Evolutionary conservation across 2,329 filamentous ascomycete species (phyloP), one percentile per base, ranked within the genome.

Genomic region (Metarhizium album): DNA sequence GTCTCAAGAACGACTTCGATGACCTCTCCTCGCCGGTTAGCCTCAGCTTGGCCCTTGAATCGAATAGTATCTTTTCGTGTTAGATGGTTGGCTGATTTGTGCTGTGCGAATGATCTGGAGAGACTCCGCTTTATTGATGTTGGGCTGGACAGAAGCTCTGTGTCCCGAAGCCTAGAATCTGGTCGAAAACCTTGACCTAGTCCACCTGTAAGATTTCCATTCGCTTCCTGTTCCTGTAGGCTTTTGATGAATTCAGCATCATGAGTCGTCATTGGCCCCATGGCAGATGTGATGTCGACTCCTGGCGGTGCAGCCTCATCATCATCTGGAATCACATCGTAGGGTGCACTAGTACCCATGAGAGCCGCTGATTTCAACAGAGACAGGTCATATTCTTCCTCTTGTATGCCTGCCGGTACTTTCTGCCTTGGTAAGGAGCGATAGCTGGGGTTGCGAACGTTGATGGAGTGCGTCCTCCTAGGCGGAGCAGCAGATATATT

Each of bases 11-110:
- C 73, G 2, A 83, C 75, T 58, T 82, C 73, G 52, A 83, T 77
- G 2, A 82, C 73, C 55, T 80, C 70, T 16, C 78, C 79, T n/a
- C 74, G 68, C 52, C 74, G 74, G 58, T 83, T 80, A 1, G 80
- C 80, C 58, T 82, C 78, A 11, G 67, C 71, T 61, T 83, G 80
- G 0, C 73, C 79, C 18, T 77, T 65, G 20, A 71, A 67, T 50
- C 68, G 72, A 49, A 82, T 65, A 0, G 72, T 75, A 47, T 72
- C 63, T 9, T 59, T 57, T 38, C 70, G 66, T 4, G 55, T 59
- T 9, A 65, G 33, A 6, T 46, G 48, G 24, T 50, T 59, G 23
- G 53, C 50, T 3, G 60, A 55, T 20, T 59, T 58, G 18, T 64
- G 62, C 29, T 66, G 62, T 1, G 74, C 70, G 27, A 78, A 70